Evolutionary conservation across 1,284 basidiomycete genomes (phyloP).

Genomic region (Salmacisia buchloeana): DNA sequence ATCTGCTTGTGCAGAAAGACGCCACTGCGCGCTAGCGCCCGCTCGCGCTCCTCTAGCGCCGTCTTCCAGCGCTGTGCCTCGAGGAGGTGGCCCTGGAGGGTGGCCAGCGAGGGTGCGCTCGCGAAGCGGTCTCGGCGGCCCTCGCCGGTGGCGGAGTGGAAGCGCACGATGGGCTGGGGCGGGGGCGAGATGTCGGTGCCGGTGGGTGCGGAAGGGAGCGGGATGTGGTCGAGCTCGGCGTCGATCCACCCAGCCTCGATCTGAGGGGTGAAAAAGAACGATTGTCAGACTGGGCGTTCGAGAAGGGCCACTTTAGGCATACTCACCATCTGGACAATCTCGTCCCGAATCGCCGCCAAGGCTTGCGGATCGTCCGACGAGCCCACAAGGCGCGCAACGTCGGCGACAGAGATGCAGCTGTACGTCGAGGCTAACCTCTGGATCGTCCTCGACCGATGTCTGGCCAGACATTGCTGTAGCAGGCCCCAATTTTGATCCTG

Average conservation of each 20-base stretch:
- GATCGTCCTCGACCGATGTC: constrained; percentile 67
- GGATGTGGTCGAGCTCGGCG: neutral
- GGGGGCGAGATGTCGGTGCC: neutral
- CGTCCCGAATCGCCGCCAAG: constrained; percentile 57
- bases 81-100: neutral
- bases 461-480: constrained; percentile 61
- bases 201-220: neutral
- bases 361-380: constrained; percentile 52
- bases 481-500: constrained; percentile 70
- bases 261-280: no score
- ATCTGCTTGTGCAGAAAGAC: neutral
- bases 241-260: neutral
- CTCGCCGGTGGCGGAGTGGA: neutral
- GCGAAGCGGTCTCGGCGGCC: neutral
- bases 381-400: constrained; percentile 63
- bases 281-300: no score
- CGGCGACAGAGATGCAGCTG: constrained; percentile 64
- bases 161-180: neutral
- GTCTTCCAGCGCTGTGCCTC: neutral
- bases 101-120: neutral
- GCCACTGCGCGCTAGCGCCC: neutral
- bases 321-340: constrained; percentile 68
- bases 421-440: constrained; percentile 72
- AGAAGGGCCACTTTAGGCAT: no score
- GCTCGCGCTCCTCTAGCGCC: neutral